Evolutionary conservation across 2,329 filamentous ascomycete genomes (phyloP).

Genomic region (Hawksworthiomyces lignivorus): DNA sequence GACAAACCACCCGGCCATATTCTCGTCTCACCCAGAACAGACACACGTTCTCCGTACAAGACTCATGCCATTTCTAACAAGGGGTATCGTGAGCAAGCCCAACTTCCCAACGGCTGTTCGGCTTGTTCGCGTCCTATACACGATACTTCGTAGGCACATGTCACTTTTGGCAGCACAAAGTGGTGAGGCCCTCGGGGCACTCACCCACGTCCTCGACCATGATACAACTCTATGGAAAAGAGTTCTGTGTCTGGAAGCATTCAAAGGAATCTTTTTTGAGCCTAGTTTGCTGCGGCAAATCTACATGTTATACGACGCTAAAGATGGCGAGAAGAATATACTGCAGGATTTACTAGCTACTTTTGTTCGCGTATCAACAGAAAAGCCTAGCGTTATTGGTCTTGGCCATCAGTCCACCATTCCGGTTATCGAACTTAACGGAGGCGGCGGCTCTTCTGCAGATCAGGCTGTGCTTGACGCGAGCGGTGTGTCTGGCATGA

Average conservation of each 20-base stretch:
- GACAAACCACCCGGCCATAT: constrained; percentile 74
- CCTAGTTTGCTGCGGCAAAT: constrained; percentile 70
- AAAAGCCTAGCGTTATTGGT: constrained; percentile 83
- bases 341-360: constrained; percentile 76
- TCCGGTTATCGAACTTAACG: constrained; percentile 54
- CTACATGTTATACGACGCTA: constrained; percentile 70
- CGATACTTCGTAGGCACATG: constrained; percentile 72
- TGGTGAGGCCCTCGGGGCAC: constrained; percentile 69
- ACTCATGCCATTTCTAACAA: constrained; percentile 77
- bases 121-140: constrained; percentile 73
- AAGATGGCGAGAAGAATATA: constrained; percentile 64
- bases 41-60: constrained; percentile 66
- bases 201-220: constrained; percentile 83
- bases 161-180: constrained; percentile 68
- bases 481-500: constrained; percentile 79
- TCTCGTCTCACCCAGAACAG: constrained; percentile 72
- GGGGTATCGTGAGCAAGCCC: constrained; percentile 67
- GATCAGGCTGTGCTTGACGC: constrained; percentile 88
- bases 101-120: constrained; percentile 78
- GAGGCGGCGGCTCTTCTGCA: constrained; percentile 49
- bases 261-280: constrained; percentile 78
- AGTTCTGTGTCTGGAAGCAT: constrained; percentile 83
- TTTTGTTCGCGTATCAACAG: constrained; percentile 86
- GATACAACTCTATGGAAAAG: constrained; percentile 82
- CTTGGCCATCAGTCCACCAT: constrained; percentile 83